A percentile compares a stretch with the other conserved stretches of the same genome.
These are phyloP conservation scores for Phytomonas sp. DNA, from an alignment of 208 protist genomes.

Conservation along the genomic window DNA sequence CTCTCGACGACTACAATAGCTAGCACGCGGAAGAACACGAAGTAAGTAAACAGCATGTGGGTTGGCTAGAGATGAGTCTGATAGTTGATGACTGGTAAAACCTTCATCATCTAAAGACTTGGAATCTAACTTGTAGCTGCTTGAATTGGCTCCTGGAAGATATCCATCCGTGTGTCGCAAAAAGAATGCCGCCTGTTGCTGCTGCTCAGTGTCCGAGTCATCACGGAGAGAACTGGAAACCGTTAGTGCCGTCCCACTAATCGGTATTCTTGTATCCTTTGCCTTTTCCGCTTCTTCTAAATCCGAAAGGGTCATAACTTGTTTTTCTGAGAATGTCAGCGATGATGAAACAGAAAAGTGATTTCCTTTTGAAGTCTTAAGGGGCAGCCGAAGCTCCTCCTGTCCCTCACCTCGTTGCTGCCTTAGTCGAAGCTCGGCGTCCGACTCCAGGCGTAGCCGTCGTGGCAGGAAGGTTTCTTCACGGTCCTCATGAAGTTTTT, in stretches of 20 bases:
- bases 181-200: not conserved
- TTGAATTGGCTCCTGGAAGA: not conserved
- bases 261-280: not conserved
- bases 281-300: constrained; percentile 15
- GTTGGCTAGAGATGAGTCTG: not conserved
- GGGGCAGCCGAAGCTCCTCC: not conserved
- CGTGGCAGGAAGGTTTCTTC: constrained; percentile 67
- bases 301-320: constrained; percentile 32
- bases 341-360: not conserved
- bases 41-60: constrained; percentile 51
- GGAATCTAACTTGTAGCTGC: not conserved
- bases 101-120: not conserved
- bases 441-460: constrained; percentile 33
- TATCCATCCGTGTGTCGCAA: not conserved
- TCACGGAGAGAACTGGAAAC: not conserved
- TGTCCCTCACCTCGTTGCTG: constrained; percentile 9
- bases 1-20: constrained; percentile 77
- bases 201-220: not conserved
- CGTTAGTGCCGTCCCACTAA: not conserved
- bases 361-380: not conserved
- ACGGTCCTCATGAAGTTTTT: constrained; percentile 64
- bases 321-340: not conserved
- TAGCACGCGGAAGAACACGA: constrained; percentile 64
- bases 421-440: constrained; percentile 21
- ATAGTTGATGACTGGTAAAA: not conserved